Percentiles rank a stretch among this genome's conserved stretches.
Evolutionary conservation across 176 grass and related monocot species (phyloP).

Genomic region (Alloteropsis semialata): DNA sequence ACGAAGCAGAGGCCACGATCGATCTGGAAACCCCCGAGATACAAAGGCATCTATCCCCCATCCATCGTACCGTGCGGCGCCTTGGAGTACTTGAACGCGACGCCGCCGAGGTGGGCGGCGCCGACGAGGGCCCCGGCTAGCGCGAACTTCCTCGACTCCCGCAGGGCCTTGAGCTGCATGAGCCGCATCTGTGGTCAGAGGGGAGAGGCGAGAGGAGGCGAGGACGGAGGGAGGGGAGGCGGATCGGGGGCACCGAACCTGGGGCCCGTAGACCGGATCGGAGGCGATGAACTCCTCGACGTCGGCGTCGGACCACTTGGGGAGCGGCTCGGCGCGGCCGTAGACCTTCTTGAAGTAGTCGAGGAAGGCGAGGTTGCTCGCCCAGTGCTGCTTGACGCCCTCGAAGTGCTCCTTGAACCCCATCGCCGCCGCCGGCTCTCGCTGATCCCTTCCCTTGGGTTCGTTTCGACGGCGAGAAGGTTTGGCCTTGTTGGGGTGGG

Average conservation of each 20-base stretch:
- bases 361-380: conserved; percentile 77
- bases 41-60: not conserved
- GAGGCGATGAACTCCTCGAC: conserved; percentile 87
- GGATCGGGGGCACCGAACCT: conserved; percentile 41
- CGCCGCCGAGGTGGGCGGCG: conserved; percentile 72
- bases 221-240: too few species aligned
- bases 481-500: too few species aligned
- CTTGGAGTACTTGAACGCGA: conserved; percentile 88
- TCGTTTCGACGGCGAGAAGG: conserved; percentile 6
- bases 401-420: conserved; percentile 72
- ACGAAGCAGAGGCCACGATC: not conserved
- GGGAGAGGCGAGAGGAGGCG: too few species aligned
- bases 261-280: conserved; percentile 84
- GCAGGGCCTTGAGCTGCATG: conserved; percentile 70
- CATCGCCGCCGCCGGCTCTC: conserved; percentile 25
- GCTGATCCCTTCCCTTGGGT: not conserved
- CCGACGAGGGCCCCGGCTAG: conserved; percentile 57
- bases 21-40: not conserved
- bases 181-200: not conserved
- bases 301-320: conserved; percentile 84
- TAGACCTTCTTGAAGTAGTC: conserved; percentile 99
- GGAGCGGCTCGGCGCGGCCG: conserved; percentile 69
- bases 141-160: conserved; percentile 82
- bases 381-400: conserved; percentile 94
- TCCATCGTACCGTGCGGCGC: conserved; percentile 69